phyloP scores from a whole-genome alignment of 2,329 filamentous ascomycete species.

The Leptographium lundbergii region DNA sequence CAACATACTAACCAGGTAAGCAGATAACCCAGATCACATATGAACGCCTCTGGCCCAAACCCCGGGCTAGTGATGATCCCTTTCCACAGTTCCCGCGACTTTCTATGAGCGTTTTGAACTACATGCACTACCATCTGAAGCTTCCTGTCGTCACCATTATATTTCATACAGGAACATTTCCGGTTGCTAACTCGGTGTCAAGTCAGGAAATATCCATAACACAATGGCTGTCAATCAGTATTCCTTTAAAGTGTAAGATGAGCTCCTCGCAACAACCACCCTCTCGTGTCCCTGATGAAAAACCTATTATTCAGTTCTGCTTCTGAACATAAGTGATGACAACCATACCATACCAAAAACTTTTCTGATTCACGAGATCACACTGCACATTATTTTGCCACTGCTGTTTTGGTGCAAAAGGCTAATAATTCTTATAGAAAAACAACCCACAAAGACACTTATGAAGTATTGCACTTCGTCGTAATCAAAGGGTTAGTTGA shows the following conservation, averaged over 20 bases:
- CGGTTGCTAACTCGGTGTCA: background rate
- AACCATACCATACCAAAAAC: conserved; percentile 46
- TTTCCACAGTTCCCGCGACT: conserved; percentile 49
- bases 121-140: conserved; percentile 71
- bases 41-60: background rate
- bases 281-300: conserved; percentile 49
- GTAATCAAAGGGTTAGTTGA: background rate
- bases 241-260: conserved; percentile 1
- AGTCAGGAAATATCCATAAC: background rate
- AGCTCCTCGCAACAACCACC: background rate
- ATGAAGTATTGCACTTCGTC: background rate
- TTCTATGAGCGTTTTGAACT: conserved; percentile 44
- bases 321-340: conserved; percentile 58
- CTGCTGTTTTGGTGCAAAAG: background rate
- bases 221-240: background rate
- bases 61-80: conserved; percentile 35
- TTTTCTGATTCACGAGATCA: conserved; percentile 18
- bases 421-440: background rate
- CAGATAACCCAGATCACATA: too few relatives aligned
- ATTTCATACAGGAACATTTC: background rate
- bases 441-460: background rate
- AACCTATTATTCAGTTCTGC: conserved; percentile 55
- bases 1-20: background rate
- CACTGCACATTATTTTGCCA: conserved; percentile 3
- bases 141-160: conserved; percentile 11